Evolutionary conservation across 2,329 filamentous ascomycete genomes (phyloP).

Genomic region (Nectriaceae sp.): DNA sequence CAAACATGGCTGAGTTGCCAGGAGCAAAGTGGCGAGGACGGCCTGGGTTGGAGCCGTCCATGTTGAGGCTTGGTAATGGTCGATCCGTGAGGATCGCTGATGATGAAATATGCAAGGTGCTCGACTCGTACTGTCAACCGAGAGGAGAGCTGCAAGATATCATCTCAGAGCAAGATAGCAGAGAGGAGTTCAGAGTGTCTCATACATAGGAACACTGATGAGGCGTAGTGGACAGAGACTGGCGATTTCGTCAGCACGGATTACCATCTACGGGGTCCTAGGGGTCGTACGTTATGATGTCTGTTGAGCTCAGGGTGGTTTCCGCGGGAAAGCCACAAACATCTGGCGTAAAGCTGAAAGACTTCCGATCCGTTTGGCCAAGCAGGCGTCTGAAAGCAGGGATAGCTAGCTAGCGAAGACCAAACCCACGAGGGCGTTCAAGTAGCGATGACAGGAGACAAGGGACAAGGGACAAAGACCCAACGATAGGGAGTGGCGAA

Average conservation of each 20-base stretch:
- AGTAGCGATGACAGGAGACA: background rate
- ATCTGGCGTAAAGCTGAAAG: background rate
- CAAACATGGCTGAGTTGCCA: background rate
- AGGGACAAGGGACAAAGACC: background rate
- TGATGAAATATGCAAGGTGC: background rate
- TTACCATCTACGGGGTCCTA: background rate
- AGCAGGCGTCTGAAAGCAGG: background rate
- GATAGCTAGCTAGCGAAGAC: background rate
- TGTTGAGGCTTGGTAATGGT: background rate
- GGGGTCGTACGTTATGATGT: background rate
- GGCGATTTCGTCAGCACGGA: background rate
- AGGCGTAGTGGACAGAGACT: background rate
- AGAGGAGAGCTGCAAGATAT: slow-evolving; percentile 1
- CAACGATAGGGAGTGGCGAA: background rate
- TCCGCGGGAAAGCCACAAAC: background rate
- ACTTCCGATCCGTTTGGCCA: background rate
- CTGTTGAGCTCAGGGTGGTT: background rate
- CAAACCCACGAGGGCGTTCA: background rate
- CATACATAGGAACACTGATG: background rate
- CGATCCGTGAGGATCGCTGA: background rate
- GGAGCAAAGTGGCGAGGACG: background rate
- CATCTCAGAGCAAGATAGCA: background rate
- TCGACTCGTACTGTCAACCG: slow-evolving; percentile 10
- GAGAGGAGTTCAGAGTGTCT: background rate
- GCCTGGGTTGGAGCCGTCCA: slow-evolving; percentile 8